Percentiles rank a stretch among this genome's conserved stretches.
These are phyloP conservation scores for Diutina ranongensis DNA, from an alignment of 1,139 yeast species.

Conservation along the genomic window DNA sequence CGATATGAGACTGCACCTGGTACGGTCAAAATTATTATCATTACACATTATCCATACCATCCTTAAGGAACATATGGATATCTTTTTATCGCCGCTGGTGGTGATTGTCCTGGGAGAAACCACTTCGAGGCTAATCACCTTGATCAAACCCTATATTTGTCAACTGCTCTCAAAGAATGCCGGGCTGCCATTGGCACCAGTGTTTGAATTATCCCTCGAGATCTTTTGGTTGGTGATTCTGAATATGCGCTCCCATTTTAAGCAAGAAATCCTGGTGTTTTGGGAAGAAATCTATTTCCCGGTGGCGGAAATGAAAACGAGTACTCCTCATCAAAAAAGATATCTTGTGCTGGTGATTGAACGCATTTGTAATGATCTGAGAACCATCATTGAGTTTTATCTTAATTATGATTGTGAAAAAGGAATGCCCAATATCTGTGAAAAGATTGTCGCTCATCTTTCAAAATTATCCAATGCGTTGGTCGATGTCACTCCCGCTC, in stretches of 20 bases:
- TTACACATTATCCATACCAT: conserved; percentile 82
- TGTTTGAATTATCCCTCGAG: conserved; percentile 84
- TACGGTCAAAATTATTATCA: conserved; percentile 81
- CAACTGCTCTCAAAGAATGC: conserved; percentile 83
- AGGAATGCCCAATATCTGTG: conserved; percentile 75
- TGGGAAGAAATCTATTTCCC: conserved; percentile 92
- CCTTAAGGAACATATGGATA: conserved; percentile 72
- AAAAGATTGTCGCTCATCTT: conserved; percentile 65
- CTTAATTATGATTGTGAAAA: conserved; percentile 93
- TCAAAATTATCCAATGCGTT: conserved; percentile 63
- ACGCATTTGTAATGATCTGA: conserved; percentile 76
- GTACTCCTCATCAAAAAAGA: conserved; percentile 87
- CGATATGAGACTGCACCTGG: conserved; percentile 86
- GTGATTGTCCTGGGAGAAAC: conserved; percentile 49
- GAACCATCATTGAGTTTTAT: conserved; percentile 84
- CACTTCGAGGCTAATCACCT: conserved; percentile 56
- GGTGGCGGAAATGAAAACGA: conserved; percentile 81
- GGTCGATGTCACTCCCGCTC: conserved; percentile 61
- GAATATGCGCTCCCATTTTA: conserved; percentile 76
- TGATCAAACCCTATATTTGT: conserved; percentile 77
- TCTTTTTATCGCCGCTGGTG: conserved; percentile 59
- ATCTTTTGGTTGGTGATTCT: conserved; percentile 85
- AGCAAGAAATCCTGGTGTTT: conserved; percentile 87
- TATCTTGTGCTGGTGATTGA: conserved; percentile 71
- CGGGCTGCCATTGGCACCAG: conserved; percentile 84